Base-by-base conservation (phyloP, 2,329 filamentous ascomycete genomes). In the Ophiostoma sp. region DNA sequence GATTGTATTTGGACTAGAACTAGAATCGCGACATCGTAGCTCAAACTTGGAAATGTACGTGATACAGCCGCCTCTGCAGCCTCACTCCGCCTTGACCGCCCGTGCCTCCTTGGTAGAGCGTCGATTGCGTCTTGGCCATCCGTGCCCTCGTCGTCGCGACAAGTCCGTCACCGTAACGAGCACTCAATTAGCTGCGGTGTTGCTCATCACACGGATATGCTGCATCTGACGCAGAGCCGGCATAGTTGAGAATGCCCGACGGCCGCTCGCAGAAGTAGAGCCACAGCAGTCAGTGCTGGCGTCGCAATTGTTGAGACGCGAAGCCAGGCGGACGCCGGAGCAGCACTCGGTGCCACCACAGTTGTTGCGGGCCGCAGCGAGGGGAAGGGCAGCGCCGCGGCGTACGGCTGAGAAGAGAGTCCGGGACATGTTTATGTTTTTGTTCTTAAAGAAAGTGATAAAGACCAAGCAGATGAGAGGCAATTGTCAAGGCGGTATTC, bases 301-400 rank as follows among this genome's bases (percentile, higher is more conserved):
- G 62, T 64, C 62, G n/a, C 62, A 64, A 40, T 64, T 64, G 62
- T 41, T 41, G 60, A 64, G n/a, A 41, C 62, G 62, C 62, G 58
- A n/a, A 14, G 16, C 62, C 40, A 64, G 3, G 40, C 62, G 62
- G 14, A 40, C 38, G 41, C 62, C 62, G 8, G 62, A 64, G n/a
- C 62, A 64, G n/a, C 62, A 64, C 40, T 64, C 62, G n/a, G 62
- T 64, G 41, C 62, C 62, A 41, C 58, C 58, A 41, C 62, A 64
- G n/a, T 64, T 64, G 60, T 64, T 64, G 62, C 62, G 62, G 62
- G 16, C 62, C 6, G 62, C 62, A 27, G 62, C 41, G 38, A 18
- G 40, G 8, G 62, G 4, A 42, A 44, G 12, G 9, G 62, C 62
- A 2, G 62, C 62, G 8, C 40, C 8, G 62, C 62, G 62, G 62